These are phyloP conservation scores for Talaromyces thailandensis DNA, from an alignment of 495 filamentous ascomycete genomes.

Conservation along the genomic window DNA sequence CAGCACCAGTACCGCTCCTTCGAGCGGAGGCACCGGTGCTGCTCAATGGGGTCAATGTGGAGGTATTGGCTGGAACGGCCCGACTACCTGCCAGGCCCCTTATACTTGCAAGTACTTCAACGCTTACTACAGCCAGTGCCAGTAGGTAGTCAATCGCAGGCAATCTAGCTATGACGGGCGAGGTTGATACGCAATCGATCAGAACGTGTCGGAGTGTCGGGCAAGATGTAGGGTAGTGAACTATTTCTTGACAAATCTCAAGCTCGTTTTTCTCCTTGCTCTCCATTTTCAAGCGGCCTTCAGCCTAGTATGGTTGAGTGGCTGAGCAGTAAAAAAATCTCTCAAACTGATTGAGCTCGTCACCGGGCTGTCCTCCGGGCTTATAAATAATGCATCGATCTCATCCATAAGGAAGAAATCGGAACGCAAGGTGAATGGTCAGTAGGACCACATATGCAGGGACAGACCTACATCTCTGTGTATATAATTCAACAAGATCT, in stretches of 20 bases:
- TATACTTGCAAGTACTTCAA: conserved; percentile 37
- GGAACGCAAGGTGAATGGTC: not conserved
- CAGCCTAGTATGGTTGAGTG: too few species aligned
- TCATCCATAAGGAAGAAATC: not conserved
- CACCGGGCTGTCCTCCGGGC: too few species aligned
- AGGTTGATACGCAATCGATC: too few species aligned
- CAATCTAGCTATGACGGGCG: too few species aligned
- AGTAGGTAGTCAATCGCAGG: conserved; percentile 10
- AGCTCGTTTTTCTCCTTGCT: too few species aligned
- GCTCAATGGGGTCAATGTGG: conserved; percentile 32
- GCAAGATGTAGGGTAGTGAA: too few species aligned
- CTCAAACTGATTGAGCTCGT: too few species aligned
- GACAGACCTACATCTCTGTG: not conserved
- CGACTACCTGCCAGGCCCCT: conserved; percentile 31
- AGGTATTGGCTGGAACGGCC: conserved; percentile 37
- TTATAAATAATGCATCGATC: not conserved
- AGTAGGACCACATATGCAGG: not conserved
- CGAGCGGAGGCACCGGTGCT: not conserved
- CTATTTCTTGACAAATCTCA: too few species aligned
- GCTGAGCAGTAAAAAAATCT: too few species aligned
- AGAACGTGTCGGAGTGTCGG: too few species aligned
- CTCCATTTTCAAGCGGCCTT: too few species aligned
- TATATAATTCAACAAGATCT: not conserved
- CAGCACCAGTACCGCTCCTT: not conserved
- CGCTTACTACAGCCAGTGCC: conserved; percentile 43